Evolutionary conservation across 768 basidiomycete species (phyloP).

Genomic region (Suillus clintonianus): DNA sequence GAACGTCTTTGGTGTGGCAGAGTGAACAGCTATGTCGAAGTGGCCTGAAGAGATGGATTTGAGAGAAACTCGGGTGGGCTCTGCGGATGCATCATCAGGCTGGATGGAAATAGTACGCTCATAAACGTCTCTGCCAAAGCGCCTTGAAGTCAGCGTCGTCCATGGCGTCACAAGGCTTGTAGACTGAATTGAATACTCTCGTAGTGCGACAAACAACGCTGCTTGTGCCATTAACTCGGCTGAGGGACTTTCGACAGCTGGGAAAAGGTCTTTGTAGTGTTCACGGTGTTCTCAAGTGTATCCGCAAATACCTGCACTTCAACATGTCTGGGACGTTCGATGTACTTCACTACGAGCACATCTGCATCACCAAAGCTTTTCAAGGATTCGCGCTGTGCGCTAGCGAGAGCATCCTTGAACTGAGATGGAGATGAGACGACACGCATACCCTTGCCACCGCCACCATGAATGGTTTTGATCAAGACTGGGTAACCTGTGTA

Average conservation of each 20-base stretch:
- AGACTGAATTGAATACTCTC: conserved; percentile 47
- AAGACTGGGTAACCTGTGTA: conserved; percentile 79
- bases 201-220: conserved; percentile 71
- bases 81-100: conserved; percentile 47
- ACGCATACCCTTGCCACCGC: conserved; percentile 96
- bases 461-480: conserved; percentile 96
- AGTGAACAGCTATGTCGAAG: conserved; percentile 55
- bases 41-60: conserved; percentile 43
- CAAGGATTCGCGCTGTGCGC: too few species aligned
- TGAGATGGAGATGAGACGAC: conserved; percentile 66
- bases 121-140: conserved; percentile 76
- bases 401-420: conserved; percentile 78
- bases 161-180: conserved; percentile 55
- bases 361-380: too few species aligned
- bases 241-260: too few species aligned
- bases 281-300: too few species aligned
- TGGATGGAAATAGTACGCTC: conserved; percentile 65
- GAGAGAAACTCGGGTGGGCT: too few species aligned
- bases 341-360: too few species aligned
- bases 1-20: conserved; percentile 38
- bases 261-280: too few species aligned
- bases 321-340: too few species aligned
- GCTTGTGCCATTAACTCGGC: too few species aligned
- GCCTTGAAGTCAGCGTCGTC: conserved; percentile 66
- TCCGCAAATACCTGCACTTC: too few species aligned